Base-by-base conservation (phyloP, 1,284 basidiomycete species). In the Sparassis latifolia region DNA sequence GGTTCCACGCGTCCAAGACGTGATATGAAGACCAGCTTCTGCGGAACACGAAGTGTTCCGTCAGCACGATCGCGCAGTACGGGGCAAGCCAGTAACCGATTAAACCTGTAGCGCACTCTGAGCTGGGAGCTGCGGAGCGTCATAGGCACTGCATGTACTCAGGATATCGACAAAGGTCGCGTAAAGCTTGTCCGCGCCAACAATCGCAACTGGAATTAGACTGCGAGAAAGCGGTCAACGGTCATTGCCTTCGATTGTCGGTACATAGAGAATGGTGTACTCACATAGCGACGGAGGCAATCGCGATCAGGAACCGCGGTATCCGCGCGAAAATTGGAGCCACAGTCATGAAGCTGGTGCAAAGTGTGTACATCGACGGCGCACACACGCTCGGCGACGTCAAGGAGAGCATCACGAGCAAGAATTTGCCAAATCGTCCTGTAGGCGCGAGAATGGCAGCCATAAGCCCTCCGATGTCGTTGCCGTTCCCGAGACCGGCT, bases 351-450 rank as follows among this genome's bases (percentile, higher is more conserved):
- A 87, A 76, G 53, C 81, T 85, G 42, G 82, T 78, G 27, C 85
- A 84, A 57, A 84, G 86, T 2, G 82, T 83, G 62, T 91, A 91
- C 77, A 90, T 86, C 10, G 79, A 84, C 2, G 85, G 84, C 9
- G 84, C 87, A 57, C 83, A 75, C 9, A 76, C 73, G 42, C 77
- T 76, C 0, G 79, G 72, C n/a, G 78, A 67, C 7, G 71, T 75
- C 51, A 87, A 65, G 0, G 79, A 67, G 39, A 86, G 64, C 27
- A 84, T 52, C 32, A 82, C 78, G 7, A 84, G 69, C 33, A 86
- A 63, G 56, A 86, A 81, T 56, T 77, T 76, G 37, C 81, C 82
- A 51, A 78, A 78, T 9, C 73, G 71, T 44, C 71, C 69, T 59
- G 74, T 72, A 2, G 71, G 73, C 0, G 64, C 63, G 28, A 78